phyloP scores from a whole-genome alignment of 2,329 filamentous ascomycete genomes.

The Pochonia chlamydosporia region DNA sequence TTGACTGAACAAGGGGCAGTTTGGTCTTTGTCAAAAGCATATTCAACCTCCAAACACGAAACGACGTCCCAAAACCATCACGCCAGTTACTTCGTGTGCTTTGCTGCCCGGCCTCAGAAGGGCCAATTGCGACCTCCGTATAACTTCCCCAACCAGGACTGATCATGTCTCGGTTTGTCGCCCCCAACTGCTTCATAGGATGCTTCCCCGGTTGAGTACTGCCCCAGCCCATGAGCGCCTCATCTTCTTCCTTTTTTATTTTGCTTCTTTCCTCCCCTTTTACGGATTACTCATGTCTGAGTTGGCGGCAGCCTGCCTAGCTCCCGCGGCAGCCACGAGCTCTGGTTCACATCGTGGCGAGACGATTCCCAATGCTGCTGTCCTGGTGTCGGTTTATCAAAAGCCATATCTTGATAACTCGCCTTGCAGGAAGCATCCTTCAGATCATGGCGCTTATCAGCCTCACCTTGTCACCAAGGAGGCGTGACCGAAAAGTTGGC shows the following conservation, averaged over 20 bases:
- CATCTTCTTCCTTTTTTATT: not conserved
- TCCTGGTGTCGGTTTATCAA: not conserved
- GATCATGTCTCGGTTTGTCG: slow-evolving; percentile 3
- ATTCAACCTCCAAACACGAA: no score
- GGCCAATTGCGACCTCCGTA: not conserved
- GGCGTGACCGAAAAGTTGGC: not conserved
- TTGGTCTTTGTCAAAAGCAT: not conserved
- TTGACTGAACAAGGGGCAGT: no score
- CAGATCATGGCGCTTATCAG: not conserved
- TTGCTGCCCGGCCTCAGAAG: no score
- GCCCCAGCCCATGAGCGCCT: not conserved
- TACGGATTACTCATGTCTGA: not conserved
- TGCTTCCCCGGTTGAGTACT: slow-evolving; percentile 3
- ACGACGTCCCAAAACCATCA: no score
- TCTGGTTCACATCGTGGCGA: not conserved
- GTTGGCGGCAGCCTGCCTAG: not conserved
- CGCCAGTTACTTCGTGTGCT: no score
- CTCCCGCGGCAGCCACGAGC: not conserved
- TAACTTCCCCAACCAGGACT: not conserved
- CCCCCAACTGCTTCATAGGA: not conserved
- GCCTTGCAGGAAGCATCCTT: not conserved
- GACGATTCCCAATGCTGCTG: not conserved
- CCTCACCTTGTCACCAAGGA: not conserved
- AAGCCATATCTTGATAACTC: not conserved
- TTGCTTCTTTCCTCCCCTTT: not conserved